Evolutionary conservation across 2,329 filamentous ascomycete species (phyloP), one percentile per base, ranked within the genome.

Genomic region (Epicoccum nigrum): DNA sequence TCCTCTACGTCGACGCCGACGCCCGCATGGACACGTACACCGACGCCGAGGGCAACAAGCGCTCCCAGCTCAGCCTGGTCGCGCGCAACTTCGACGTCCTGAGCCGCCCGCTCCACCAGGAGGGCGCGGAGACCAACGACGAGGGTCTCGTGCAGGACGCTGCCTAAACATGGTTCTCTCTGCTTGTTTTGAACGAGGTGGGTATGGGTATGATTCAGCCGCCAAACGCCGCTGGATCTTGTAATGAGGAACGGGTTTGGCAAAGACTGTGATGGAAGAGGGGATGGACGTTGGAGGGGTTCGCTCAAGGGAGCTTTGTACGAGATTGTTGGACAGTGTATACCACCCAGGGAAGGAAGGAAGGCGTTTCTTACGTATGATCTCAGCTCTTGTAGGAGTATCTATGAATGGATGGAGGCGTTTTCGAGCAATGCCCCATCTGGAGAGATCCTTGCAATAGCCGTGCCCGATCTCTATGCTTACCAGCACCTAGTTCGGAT

Each of bases 1-100:
- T 91, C 42, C 81, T 99, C 56, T 91, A 85, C 68, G 79, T 97
- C 41, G 93, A 97, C 74, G 92, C 89, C 35, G 90, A 97, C 55
- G 88, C 87, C 55, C 78, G 77, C 60, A 85, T 93, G 77, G 70
- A 73, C 35, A 81, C 77, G 62, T 78, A 74, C 35, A 93, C 85
- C 70, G 83, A 88, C 44, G 41, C 35, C 61, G 88, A 94, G 38
- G 90, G 90, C 71, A 87, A 87, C 74, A 83, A 78, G 64, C 81
- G 80, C 61, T 83, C 75, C 46, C 69, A 77, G 41, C 72, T 97
- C 67, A 92, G 79, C 74, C 80, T 97, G 65, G 74, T 88, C 42
- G 91, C 96, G 78, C 87, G 64, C 40, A 71, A 67, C 62, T 70
- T 72, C 41, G 70, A 73, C 17, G 64, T 73, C 45, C 52, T 73